phyloP scores from a whole-genome alignment of 352 stramenopile genomes.

The Phytophthora sp. region DNA sequence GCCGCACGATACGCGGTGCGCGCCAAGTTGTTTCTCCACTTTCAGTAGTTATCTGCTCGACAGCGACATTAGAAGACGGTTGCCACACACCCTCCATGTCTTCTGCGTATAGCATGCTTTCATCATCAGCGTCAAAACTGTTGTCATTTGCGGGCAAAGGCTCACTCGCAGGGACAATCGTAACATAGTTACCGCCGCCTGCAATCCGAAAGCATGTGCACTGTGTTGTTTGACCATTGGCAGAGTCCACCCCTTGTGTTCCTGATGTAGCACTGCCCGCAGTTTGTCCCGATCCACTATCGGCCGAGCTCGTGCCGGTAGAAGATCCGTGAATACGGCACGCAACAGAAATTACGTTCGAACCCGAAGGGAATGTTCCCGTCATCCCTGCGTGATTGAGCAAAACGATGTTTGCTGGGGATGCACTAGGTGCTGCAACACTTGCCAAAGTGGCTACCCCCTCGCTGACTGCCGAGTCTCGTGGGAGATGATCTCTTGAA shows the following conservation, averaged over 20 bases:
- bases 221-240: not conserved
- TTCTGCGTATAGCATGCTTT: slow-evolving; percentile 26
- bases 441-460: slow-evolving; percentile 20
- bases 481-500: not conserved
- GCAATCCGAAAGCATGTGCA: slow-evolving; percentile 49
- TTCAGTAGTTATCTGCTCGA: slow-evolving; percentile 29
- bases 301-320: not conserved
- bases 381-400: slow-evolving; percentile 29
- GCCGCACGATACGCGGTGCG: slow-evolving; percentile 49
- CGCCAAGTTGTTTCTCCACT: slow-evolving; percentile 49
- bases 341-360: slow-evolving; percentile 29
- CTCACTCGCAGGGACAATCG: slow-evolving; percentile 35
- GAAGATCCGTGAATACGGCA: slow-evolving; percentile 40
- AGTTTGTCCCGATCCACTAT: not conserved
- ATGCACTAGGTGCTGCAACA: slow-evolving; percentile 12
- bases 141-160: slow-evolving; percentile 3
- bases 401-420: slow-evolving; percentile 15
- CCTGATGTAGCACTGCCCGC: not conserved
- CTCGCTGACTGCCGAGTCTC: slow-evolving; percentile 5
- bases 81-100: slow-evolving; percentile 42
- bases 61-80: slow-evolving; percentile 24
- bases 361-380: slow-evolving; percentile 2
- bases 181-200: slow-evolving; percentile 25
- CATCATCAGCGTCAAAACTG: slow-evolving; percentile 28
- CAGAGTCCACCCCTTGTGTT: not conserved